Evolutionary conservation across 495 filamentous ascomycete species (phyloP).

Genomic region (Hypomontagnella monticulosa): DNA sequence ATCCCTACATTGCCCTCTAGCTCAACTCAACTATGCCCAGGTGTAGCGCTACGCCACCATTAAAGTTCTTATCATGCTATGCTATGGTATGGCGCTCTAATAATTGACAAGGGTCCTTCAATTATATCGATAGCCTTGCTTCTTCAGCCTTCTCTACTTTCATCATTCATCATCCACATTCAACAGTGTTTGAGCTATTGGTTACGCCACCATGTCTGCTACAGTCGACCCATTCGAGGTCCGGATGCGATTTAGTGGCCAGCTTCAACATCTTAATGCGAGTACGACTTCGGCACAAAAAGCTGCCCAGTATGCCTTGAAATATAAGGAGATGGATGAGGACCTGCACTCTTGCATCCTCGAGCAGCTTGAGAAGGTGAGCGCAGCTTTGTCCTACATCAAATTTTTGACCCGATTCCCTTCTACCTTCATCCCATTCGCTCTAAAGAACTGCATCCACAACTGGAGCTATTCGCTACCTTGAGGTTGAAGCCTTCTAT

Average conservation of each 20-base stretch:
- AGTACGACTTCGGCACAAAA: slow-evolving; percentile 88
- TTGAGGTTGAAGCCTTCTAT: background rate
- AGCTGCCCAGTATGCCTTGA: slow-evolving; percentile 93
- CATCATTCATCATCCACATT: background rate
- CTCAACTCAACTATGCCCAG: no score
- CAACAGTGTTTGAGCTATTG: background rate
- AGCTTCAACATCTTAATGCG: slow-evolving; percentile 88
- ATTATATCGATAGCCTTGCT: no score
- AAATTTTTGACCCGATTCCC: background rate
- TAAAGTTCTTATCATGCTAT: no score
- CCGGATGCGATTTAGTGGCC: slow-evolving; percentile 92
- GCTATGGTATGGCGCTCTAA: no score
- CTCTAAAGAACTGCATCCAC: background rate
- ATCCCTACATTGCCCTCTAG: no score
- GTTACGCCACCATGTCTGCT: slow-evolving; percentile 63
- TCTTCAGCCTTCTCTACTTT: background rate
- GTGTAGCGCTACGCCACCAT: no score
- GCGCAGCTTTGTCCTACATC: slow-evolving; percentile 25
- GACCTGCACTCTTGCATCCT: slow-evolving; percentile 97
- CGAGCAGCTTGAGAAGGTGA: slow-evolving; percentile 88
- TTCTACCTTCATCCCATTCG: background rate
- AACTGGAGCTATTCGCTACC: background rate
- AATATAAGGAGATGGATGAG: slow-evolving; percentile 90
- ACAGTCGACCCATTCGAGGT: slow-evolving; percentile 98
- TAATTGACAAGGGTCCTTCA: no score